phyloP scores from a whole-genome alignment of 2,329 filamentous ascomycete species.

The Neoarthrinium moseri region DNA sequence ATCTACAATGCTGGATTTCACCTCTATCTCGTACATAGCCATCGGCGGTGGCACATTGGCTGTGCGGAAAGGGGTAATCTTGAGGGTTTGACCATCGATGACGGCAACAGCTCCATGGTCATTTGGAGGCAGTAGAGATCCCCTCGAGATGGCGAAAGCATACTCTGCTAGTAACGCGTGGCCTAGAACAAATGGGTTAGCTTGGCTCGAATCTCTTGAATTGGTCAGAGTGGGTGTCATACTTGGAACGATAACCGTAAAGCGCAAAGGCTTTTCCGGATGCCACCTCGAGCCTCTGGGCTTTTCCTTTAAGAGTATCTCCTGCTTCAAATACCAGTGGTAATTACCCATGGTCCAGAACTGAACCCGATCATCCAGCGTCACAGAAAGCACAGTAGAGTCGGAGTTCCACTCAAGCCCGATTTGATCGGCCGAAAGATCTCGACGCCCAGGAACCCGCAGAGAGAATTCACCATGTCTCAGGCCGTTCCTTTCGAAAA shows the following conservation, averaged over 20 bases:
- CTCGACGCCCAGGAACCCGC: slow-evolving; percentile 59
- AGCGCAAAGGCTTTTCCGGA: slow-evolving; percentile 74
- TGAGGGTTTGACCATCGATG: slow-evolving; percentile 76
- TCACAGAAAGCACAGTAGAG: slow-evolving; percentile 86
- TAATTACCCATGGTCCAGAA: slow-evolving; percentile 98
- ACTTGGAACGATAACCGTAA: slow-evolving; percentile 56
- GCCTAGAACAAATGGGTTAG: too few species aligned
- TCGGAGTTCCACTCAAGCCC: slow-evolving; percentile 84
- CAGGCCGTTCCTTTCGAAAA: slow-evolving; percentile 96
- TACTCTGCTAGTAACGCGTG: slow-evolving; percentile 63
- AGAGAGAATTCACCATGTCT: slow-evolving; percentile 94
- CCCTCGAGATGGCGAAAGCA: slow-evolving; percentile 65
- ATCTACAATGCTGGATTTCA: slow-evolving; percentile 66
- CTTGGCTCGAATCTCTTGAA: slow-evolving; percentile 8
- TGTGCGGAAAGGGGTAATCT: slow-evolving; percentile 79
- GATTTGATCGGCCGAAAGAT: slow-evolving; percentile 56
- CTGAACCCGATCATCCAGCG: slow-evolving; percentile 72
- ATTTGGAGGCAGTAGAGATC: slow-evolving; percentile 66
- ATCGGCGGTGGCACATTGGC: slow-evolving; percentile 92
- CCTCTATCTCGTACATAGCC: slow-evolving; percentile 72
- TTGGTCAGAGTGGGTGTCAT: slow-evolving; percentile 18
- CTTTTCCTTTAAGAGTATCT: slow-evolving; percentile 53
- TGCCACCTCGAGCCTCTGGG: slow-evolving; percentile 67
- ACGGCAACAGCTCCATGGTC: slow-evolving; percentile 81
- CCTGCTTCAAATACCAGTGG: slow-evolving; percentile 96